Evolutionary conservation across 2,329 filamentous ascomycete genomes (phyloP).

Genomic region (Magnaporthiopsis incrustans): DNA sequence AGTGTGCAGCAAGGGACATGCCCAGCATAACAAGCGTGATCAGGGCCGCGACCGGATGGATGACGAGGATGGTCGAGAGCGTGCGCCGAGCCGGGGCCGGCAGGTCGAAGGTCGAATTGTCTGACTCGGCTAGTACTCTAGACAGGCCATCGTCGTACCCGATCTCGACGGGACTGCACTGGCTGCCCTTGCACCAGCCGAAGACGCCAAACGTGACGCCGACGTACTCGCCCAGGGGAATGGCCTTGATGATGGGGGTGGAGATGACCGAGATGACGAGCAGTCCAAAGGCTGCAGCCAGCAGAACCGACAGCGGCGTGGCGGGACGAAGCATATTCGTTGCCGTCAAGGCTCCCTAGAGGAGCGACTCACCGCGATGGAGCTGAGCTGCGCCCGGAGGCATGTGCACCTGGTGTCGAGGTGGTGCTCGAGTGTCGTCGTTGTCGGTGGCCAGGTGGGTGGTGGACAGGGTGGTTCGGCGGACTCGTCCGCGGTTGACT

Average conservation of each 20-base stretch:
- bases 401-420: too few species aligned
- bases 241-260: constrained; percentile 76
- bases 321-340: constrained; percentile 74
- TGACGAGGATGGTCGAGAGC: constrained; percentile 82
- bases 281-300: constrained; percentile 77
- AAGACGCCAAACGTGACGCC: constrained; percentile 85
- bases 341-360: not conserved
- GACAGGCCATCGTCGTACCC: constrained; percentile 64
- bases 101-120: constrained; percentile 45
- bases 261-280: constrained; percentile 85
- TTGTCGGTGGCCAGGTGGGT: too few species aligned
- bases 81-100: constrained; percentile 44
- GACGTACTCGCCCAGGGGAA: constrained; percentile 72
- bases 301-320: constrained; percentile 79
- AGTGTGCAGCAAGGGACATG: constrained; percentile 72
- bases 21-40: constrained; percentile 78
- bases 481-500: too few species aligned
- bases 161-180: constrained; percentile 67
- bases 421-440: too few species aligned
- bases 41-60: constrained; percentile 85
- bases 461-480: too few species aligned
- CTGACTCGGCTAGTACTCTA: constrained; percentile 14
- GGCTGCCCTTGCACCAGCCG: constrained; percentile 64
- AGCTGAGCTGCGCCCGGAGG: too few species aligned
- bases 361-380: too few species aligned